Percentiles rank a stretch among this genome's conserved stretches.
Evolutionary conservation across 2,329 filamentous ascomycete genomes (phyloP).

Genomic region (Colletotrichum trifolii): DNA sequence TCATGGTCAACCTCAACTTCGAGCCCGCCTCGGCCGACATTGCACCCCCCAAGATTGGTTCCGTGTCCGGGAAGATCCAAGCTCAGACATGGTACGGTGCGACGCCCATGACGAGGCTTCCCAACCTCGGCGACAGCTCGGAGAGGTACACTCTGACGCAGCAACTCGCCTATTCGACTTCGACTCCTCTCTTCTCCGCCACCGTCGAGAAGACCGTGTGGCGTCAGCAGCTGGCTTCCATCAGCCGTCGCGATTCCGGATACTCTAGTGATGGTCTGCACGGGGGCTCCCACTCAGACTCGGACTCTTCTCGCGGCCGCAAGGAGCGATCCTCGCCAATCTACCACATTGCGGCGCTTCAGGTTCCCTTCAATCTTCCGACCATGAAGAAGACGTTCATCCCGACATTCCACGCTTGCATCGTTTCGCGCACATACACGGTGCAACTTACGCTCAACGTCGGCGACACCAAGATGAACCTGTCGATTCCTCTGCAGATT

Average conservation of each 20-base stretch:
- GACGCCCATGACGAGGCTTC: slow-evolving; percentile 56
- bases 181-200: slow-evolving; percentile 52
- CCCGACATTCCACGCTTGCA: slow-evolving; percentile 69
- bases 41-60: slow-evolving; percentile 59
- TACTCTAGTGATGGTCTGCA: slow-evolving; percentile 58
- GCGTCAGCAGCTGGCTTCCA: slow-evolving; percentile 48
- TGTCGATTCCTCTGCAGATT: slow-evolving; percentile 63
- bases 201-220: slow-evolving; percentile 52
- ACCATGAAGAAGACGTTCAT: slow-evolving; percentile 60
- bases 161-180: slow-evolving; percentile 58
- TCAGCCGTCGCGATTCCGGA: slow-evolving; percentile 62
- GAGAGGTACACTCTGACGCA: slow-evolving; percentile 43
- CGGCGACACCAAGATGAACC: slow-evolving; percentile 55
- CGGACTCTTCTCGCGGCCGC: slow-evolving; percentile 41
- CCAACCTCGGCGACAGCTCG: slow-evolving; percentile 62
- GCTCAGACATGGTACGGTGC: slow-evolving; percentile 65
- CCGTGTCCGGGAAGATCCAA: slow-evolving; percentile 61
- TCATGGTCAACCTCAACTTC: slow-evolving; percentile 60
- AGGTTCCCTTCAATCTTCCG: slow-evolving; percentile 61
- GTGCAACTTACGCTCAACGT: slow-evolving; percentile 58
- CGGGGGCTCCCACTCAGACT: slow-evolving; percentile 49
- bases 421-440: slow-evolving; percentile 66
- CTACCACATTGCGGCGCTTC: slow-evolving; percentile 54
- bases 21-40: slow-evolving; percentile 55
- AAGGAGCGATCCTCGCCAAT: slow-evolving; percentile 43